A percentile compares a stretch with the other conserved stretches of the same genome.
Conservation (phyloP, 2,329 filamentous ascomycete genomes). For the Ophiostoma tasmaniense region DNA sequence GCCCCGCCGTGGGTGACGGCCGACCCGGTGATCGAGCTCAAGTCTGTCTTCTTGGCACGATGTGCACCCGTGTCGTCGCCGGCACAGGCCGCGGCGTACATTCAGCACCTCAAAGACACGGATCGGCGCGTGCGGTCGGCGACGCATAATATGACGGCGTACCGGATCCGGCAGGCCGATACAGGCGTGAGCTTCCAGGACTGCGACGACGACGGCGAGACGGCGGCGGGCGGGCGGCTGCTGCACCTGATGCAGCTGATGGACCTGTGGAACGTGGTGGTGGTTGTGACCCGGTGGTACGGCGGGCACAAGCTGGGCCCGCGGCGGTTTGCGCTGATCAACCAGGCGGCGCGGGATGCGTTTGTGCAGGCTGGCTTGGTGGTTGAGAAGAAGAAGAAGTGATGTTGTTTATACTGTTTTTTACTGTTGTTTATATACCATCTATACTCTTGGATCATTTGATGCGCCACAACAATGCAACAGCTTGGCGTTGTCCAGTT, state of each 20-base stretch:
- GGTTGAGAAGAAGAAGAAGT: conserved; percentile 37
- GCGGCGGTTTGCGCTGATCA: conserved; percentile 84
- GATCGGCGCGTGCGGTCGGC: conserved; percentile 81
- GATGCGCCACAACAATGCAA: neutral
- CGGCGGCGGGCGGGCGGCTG: conserved; percentile 76
- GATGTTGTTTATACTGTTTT: neutral
- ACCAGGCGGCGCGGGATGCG: conserved; percentile 73
- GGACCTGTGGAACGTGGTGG: conserved; percentile 86
- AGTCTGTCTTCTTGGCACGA: conserved; percentile 79
- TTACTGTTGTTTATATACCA: neutral
- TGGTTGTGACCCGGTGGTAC: conserved; percentile 93
- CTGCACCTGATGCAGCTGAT: conserved; percentile 90
- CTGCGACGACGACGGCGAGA: conserved; percentile 93
- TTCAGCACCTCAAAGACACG: conserved; percentile 67
- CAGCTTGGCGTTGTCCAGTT: too few relatives aligned
- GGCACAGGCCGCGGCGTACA: conserved; percentile 58
- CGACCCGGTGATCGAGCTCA: conserved; percentile 66
- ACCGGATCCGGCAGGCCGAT: conserved; percentile 60
- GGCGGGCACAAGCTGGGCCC: conserved; percentile 84
- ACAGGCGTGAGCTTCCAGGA: conserved; percentile 64
- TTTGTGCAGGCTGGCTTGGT: conserved; percentile 69
- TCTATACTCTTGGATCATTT: neutral
- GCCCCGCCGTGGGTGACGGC: conserved; percentile 62
- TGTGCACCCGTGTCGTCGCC: conserved; percentile 62
- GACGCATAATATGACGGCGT: conserved; percentile 93